Evolutionary conservation across 2,329 filamentous ascomycete species (phyloP), one percentile per base, ranked within the genome.

Genomic region (Geoglossum cookeanum): DNA sequence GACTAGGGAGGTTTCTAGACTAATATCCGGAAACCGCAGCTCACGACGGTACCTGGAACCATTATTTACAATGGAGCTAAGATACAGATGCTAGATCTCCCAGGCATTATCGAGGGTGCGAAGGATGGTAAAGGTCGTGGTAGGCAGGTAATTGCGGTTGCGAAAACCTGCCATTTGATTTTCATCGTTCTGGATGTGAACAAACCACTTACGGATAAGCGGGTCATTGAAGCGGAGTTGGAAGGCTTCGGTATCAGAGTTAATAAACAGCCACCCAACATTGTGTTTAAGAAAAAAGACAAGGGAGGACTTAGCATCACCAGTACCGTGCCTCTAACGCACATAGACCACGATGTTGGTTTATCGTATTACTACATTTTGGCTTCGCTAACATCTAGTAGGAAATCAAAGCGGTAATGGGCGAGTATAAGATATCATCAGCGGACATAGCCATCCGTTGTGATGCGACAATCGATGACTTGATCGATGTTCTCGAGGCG

Each of bases 201-300:
- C 74, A 98, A 98, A 73, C 92, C 92, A 29, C 75, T 98, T 64
- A 94, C 91, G 15, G 92, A 98, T 72, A 98, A 98, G 76, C 81
- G 87, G 60, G 78, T 98, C 61, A 98, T 98, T 66, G 92, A 98
- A 72, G 78, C 81, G 55, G 92, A 98, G 74, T 72, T 98, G 68
- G 92, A 98, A 70, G 92, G 92, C 6, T 98, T 98, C 65, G 92
- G 92, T 37, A 96, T 98, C 68, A 81, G 92, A 58, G 91, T 97
- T 75, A 98, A 98, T 77, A 98, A 97, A 75, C 74, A 82, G 64
- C 92, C 92, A 30, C 92, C 92, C 45, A 98, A 98, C 69, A 98
- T 98, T 66, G 87, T 92, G n/a, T 95, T 96, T 77, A 94, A 84
- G 74, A 98, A 98, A 78, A 98, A 98, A 77, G 92, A 98, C 72